Percentiles rank a stretch among this genome's conserved stretches.
Conservation (phyloP, 2,329 filamentous ascomycete species). For the Xylariaceae sp. region DNA sequence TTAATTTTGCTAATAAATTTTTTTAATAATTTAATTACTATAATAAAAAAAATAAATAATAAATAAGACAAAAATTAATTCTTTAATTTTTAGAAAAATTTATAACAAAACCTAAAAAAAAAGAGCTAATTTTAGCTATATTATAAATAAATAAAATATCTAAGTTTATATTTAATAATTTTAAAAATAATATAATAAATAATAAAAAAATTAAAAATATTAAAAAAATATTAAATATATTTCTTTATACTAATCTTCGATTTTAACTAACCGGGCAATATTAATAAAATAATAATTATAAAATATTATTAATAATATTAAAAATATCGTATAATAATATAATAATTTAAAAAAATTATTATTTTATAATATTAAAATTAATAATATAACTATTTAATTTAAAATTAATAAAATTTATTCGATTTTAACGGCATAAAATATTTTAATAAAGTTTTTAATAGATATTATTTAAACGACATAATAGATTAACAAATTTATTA, state of each 20-base stretch:
- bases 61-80: not conserved
- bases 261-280: too few species aligned
- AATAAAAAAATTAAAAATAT: not conserved
- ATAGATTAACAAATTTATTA: not conserved
- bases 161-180: not conserved
- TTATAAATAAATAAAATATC: not conserved
- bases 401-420: too few species aligned
- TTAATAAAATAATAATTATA: too few species aligned
- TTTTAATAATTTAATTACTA: not conserved
- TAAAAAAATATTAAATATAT: too few species aligned
- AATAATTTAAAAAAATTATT: not conserved
- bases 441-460: not conserved
- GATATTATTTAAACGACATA: not conserved
- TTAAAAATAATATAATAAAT: not conserved
- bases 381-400: too few species aligned
- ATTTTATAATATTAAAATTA: not conserved
- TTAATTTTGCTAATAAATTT: not conserved
- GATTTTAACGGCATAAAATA: not conserved
- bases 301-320: not conserved
- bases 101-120: not conserved
- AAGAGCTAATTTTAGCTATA: not conserved
- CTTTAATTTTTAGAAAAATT: not conserved
- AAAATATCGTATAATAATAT: not conserved
- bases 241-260: too few species aligned
- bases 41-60: not conserved